Base-by-base conservation (phyloP, 306 rosid genomes). In the Dryas alaskensis region DNA sequence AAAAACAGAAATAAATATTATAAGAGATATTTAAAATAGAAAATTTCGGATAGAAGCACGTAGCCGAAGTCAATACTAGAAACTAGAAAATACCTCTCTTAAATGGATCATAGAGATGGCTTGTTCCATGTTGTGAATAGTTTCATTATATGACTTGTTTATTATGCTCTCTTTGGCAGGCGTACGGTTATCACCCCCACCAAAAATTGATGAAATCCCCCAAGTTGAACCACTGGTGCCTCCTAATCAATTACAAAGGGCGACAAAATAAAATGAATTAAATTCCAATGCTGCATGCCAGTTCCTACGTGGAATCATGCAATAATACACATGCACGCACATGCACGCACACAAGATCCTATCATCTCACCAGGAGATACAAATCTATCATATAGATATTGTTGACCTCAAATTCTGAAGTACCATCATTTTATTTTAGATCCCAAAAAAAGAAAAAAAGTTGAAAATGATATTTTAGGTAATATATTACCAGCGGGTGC, bases 201-300 rank as follows among this genome's bases (percentile, higher is more conserved):
- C 92, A 78, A 94, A 94, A 84, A 94, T 94, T 37, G 99, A 88
- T 73, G 97, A 83, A 87, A 94, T 91, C 53, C 98, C 97, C 99
- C 99, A 94, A 74, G 73, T 79, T 46, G 96, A 78, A 77, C 87
- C 84, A 77, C 87, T 77, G 49, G 89, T 17, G 64, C 71, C 84
- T 81, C 95, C 97, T 94, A 78, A 69, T 69, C 42, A 79, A 61
- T 46, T 14, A 72, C 73, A 67, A 76, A 69, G 17, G 63, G 45
- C 69, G 49, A 13, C 59, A 79, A 55, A 61, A 49, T 51, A 66
- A 49, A 60, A 73, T 25, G 64, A n/a, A 51, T 65, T 45, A 4
- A 70, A 70, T 57, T 48, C 45, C 42, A 62, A 16, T 27, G 10
- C 40, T 45, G 31, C 22, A 47, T 31, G 22, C 43, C 47, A 73